Evolutionary conservation across 768 basidiomycete genomes (phyloP).

Genomic region (Baorangia bicolor): DNA sequence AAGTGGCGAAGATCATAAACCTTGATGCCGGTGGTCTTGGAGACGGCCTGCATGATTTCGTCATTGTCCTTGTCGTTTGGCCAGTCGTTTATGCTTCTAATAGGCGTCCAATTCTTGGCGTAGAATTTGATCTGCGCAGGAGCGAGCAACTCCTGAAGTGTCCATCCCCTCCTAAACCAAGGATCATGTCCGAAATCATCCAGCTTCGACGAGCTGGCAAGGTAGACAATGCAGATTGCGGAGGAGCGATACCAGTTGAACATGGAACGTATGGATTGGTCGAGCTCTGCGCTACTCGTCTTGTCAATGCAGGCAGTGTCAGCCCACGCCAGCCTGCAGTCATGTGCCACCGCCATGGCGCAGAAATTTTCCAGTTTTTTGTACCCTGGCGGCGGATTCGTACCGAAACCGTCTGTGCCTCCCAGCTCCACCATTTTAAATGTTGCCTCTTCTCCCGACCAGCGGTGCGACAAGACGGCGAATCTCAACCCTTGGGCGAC

Average conservation of each 20-base stretch:
- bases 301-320: conserved; percentile 33
- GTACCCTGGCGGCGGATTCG: neutral
- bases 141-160: conserved; percentile 11
- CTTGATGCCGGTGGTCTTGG: neutral
- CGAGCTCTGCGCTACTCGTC: conserved; percentile 6
- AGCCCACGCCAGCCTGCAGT: conserved; percentile 25
- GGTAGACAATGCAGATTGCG: neutral
- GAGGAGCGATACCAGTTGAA: conserved; percentile 7
- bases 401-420: neutral
- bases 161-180: conserved; percentile 11
- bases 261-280: conserved; percentile 10
- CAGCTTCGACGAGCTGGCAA: neutral
- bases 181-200: neutral
- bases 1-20: neutral
- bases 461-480: conserved; percentile 4
- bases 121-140: conserved; percentile 7
- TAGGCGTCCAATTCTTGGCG: neutral
- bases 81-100: neutral
- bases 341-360: neutral
- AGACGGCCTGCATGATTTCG: neutral
- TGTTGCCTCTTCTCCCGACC: neutral
- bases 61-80: conserved; percentile 4
- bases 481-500: neutral
- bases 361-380: conserved; percentile 1
- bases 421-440: neutral